Conservation (phyloP, 495 filamentous ascomycete genomes). For the Apodospora peruviana region DNA sequence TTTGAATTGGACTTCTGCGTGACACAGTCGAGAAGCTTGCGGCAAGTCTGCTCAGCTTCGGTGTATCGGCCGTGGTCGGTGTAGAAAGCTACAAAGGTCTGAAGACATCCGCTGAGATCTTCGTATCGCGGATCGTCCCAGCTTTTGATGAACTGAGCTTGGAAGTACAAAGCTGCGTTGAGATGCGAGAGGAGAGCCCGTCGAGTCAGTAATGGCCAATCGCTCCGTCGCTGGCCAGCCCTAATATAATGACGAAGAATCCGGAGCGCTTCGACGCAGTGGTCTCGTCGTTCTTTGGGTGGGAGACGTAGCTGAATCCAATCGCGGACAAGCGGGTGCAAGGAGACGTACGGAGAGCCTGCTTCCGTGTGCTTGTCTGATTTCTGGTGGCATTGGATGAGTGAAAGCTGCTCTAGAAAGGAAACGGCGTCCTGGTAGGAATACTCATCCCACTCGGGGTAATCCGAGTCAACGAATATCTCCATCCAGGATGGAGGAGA, state of each 20-base stretch:
- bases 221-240: neutral
- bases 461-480: neutral
- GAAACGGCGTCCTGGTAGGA: neutral
- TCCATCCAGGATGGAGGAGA: neutral
- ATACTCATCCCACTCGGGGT: neutral
- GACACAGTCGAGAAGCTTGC: neutral
- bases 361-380: neutral
- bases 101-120: neutral
- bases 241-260: neutral
- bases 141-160: neutral
- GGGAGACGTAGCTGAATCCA: neutral
- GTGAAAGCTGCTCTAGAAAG: neutral
- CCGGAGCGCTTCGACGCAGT: neutral
- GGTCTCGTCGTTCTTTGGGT: neutral
- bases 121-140: neutral
- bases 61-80: neutral
- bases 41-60: neutral
- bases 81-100: neutral
- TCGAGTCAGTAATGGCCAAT: neutral
- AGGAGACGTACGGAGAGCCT: neutral
- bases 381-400: neutral
- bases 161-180: neutral
- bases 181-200: neutral
- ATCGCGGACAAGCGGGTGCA: neutral
- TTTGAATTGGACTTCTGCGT: neutral